Evolutionary conservation across 192 early-diverging fungal genomes (phyloP).

Genomic region (Polychytrium aggregatum): DNA sequence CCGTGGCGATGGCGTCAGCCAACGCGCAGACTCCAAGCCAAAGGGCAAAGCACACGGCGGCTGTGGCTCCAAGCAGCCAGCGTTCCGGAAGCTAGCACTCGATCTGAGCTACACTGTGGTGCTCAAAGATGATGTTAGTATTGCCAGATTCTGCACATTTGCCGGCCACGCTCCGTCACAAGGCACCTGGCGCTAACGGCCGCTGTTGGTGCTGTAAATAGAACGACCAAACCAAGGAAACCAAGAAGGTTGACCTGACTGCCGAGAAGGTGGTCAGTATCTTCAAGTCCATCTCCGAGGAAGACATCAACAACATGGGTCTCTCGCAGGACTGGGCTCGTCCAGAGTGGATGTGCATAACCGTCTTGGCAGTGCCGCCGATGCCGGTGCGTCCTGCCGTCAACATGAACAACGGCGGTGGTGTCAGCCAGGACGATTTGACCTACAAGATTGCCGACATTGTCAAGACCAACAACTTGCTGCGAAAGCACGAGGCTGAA

Average conservation of each 20-base stretch:
- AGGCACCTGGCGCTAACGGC: neutral
- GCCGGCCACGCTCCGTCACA: neutral
- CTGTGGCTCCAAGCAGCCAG: constrained; percentile 76
- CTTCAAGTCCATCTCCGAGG: constrained; percentile 74
- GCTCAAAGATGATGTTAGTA: neutral
- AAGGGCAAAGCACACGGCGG: constrained; percentile 64
- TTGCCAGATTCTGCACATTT: too few species aligned
- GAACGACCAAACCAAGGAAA: constrained; percentile 17
- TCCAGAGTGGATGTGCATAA: constrained; percentile 97
- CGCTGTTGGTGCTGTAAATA: too few species aligned
- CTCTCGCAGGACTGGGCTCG: constrained; percentile 81
- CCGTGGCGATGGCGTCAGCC: constrained; percentile 1
- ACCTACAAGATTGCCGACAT: constrained; percentile 90
- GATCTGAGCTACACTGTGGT: constrained; percentile 3
- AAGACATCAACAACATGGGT: constrained; percentile 78
- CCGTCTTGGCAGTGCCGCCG: constrained; percentile 89
- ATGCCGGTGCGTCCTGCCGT: constrained; percentile 94
- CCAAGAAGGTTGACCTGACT: constrained; percentile 35
- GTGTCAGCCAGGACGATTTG: constrained; percentile 89
- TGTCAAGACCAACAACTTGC: constrained; percentile 80
- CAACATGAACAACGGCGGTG: constrained; percentile 74
- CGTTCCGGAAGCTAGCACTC: constrained; percentile 68
- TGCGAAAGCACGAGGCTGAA: constrained; percentile 70
- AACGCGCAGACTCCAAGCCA: constrained; percentile 20
- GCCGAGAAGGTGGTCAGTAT: constrained; percentile 70